Evolutionary conservation across 306 rosid species (phyloP), one percentile per base, ranked within the genome.

Genomic region (Sechiopsis laciniata): DNA sequence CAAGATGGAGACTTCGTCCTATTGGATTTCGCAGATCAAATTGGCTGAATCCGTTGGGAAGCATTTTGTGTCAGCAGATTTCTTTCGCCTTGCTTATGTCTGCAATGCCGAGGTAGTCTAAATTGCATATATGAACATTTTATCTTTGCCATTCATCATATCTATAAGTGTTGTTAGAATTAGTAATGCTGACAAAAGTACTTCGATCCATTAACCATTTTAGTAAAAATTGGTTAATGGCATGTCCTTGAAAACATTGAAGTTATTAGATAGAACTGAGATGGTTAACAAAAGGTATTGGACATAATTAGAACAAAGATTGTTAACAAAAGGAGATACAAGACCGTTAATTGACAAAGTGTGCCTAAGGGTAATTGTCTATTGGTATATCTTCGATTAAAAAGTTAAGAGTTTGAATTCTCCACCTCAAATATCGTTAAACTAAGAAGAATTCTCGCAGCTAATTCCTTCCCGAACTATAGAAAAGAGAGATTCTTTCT

Each of bases 11-110:
- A 78, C 74, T 3, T 64, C 81, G 10, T 73, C 77, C 3, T 78
- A 78, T 65, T 78, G 81, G 81, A 61, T 78, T 6, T 17, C 59
- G 17, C 81, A 73, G 81, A 64, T 78, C 77, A 78, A 78, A 71
- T 55, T 73, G 60, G 77, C 81, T 3, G 81, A 78, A 59, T 73
- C 77, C 52, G 74, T 73, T 0, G 81, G 81, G 7, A 78, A 78
- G 74, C 81, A 78, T 73, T 73, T 73, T 22, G 77, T 78, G 1
- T 78, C 81, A 6, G 81, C 74, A 46, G 74, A 76, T n/a, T 78
- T 78, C 74, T 78, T 78, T 78, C 77, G 77, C 35, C 81, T 78
- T 37, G 81, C 78, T 19, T 56, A 52, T 17, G 61, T 62, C 50
- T 78, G 74, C 77, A 64, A 45, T 5, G 81, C 81, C 8, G 81